Evolutionary conservation across 2,329 filamentous ascomycete species (phyloP), one percentile per base, ranked within the genome.

Genomic region (Triangularia setosa): DNA sequence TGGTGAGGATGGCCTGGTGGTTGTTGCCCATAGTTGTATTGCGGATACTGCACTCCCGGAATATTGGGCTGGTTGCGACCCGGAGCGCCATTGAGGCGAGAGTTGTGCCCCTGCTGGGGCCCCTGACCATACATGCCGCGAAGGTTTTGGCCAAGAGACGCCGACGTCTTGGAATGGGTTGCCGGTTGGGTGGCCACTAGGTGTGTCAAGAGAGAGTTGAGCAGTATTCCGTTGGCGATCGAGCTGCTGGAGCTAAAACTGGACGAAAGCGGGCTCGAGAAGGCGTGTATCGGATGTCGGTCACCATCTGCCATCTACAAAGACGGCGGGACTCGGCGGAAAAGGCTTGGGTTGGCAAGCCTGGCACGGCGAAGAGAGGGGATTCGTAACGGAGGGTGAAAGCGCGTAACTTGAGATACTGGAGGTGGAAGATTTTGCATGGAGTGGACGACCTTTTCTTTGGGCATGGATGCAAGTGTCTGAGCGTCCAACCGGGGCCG

Each of bases 121-220:
- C 83, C 83, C 77, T 91, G 88, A 74, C 86, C 87, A 82, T 89
- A 93, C 90, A 93, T 93, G 76, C 83, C 83, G 77, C 74, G 73
- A 25, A 69, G 62, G 67, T 72, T 71, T 62, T 71, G 78, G 70
- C 65, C 69, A 59, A 72, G 72, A 54, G 73, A 72, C 68, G 63
- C 73, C 72, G 60, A 53, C 2, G 71, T 69, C 64, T 73, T 73
- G 60, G 73, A 71, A 27, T 70, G 68, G 12, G 72, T 68, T 21
- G 69, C 65, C 48, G 73, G 70, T 65, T 74, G 73, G 62, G 65
- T 25, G 25, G 72, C 60, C 23, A 70, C 67, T 56, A 77, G 74
- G 55, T 74, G 75, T 65, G 70, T 72, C 57, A 78, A 72, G 28
- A 77, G 70, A 2, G 72, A 73, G 62, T 73, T 76, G 44, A 77